Base-by-base conservation (phyloP, 805 yeast genomes). In the Starmerella lactis-condensi region DNA sequence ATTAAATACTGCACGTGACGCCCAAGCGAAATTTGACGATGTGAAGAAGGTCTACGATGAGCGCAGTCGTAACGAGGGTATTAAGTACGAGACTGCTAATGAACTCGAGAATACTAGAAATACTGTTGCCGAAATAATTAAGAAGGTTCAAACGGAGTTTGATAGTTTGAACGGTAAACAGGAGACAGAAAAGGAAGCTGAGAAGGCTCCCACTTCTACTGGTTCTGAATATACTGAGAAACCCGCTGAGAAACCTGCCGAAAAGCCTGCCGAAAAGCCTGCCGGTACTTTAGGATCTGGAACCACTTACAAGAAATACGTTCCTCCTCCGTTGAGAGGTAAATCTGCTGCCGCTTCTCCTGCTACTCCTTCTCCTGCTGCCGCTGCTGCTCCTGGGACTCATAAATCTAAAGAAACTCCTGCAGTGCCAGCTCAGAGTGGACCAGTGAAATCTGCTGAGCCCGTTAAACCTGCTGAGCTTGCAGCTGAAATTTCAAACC, bases 221-320 rank as follows among this genome's bases (percentile, higher is more conserved):
- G 10, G 10, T 5, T 17, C 25, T 10, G 11, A 7, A 13, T 16
- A 19, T 5, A n/a, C 10, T 13, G 31, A 22, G n/a, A 23, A 21
- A 13, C 17, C n/a, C n/a, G n/a, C 29, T 14, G 29, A 32, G 6
- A 21, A 28, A 9, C 13, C 29, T n/a, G 32, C 6, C 8, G 23
- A 23, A 13, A n/a, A 27, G 40, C 41, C 28, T 29, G 41, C 9
- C 35, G 38, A 28, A 29, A 34, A 19, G 39, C 42, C 32, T 13
- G 27, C 9, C n/a, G n/a, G n/a, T n/a, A n/a, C n/a, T n/a, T n/a
- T n/a, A n/a, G n/a, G n/a, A n/a, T n/a, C n/a, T n/a, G n/a, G n/a
- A n/a, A n/a, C n/a, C n/a, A n/a, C n/a, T n/a, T n/a, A n/a, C n/a
- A n/a, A n/a, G n/a, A n/a, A n/a, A n/a, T n/a, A n/a, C n/a, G n/a